phyloP scores from a whole-genome alignment of 345 rosid species.

The Xanthoceras sorbifolium region DNA sequence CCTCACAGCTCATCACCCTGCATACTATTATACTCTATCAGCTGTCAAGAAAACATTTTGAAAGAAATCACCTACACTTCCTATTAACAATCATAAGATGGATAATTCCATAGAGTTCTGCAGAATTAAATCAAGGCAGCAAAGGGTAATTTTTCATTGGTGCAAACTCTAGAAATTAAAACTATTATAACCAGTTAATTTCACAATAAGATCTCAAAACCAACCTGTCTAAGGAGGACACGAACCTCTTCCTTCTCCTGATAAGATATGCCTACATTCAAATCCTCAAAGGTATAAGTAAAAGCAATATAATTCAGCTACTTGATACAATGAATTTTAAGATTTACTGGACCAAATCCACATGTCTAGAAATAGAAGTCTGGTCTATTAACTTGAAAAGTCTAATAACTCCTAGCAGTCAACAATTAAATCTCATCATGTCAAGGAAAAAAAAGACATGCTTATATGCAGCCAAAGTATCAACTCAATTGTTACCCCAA shows the following conservation, averaged over 20 bases:
- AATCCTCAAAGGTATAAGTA: constrained; percentile 7
- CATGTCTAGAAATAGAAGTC: neutral
- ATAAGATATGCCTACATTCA: constrained; percentile 71
- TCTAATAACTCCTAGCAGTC: neutral
- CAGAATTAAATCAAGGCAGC: constrained; percentile 4
- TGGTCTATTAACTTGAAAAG: constrained; percentile 7
- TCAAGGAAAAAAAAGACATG: neutral
- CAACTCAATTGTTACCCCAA: neutral
- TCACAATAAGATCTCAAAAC: constrained; percentile 24
- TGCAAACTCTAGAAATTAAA: neutral
- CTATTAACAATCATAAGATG: neutral
- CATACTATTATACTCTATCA: neutral
- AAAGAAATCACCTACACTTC: neutral
- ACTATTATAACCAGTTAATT: constrained; percentile 4
- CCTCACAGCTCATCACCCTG: neutral
- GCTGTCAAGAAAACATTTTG: neutral
- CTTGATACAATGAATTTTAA: constrained; percentile 12
- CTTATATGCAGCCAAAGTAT: neutral
- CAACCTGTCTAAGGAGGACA: constrained; percentile 81
- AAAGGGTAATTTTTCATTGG: neutral
- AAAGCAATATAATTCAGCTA: constrained; percentile 18
- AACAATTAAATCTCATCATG: neutral
- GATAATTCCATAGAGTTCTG: neutral
- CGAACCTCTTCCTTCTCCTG: constrained; percentile 97
- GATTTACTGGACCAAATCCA: constrained; percentile 16